Evolutionary conservation across 2,329 filamentous ascomycete species (phyloP).

Genomic region (Chrysosporium keratinophilum): DNA sequence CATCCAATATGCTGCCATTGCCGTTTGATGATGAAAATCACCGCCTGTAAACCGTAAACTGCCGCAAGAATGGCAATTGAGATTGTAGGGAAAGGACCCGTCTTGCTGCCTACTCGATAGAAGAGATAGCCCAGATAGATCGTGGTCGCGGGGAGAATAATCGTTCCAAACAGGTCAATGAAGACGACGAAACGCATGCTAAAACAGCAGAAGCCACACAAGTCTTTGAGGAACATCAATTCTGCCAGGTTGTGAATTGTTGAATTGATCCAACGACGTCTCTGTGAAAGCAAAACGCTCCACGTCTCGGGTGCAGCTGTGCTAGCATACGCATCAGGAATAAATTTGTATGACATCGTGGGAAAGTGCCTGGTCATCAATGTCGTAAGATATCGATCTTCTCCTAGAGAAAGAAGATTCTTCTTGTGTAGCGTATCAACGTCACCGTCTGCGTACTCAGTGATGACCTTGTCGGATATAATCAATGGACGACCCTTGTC

Average conservation of each 20-base stretch:
- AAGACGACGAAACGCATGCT: conserved; percentile 96
- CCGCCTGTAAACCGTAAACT: conserved; percentile 87
- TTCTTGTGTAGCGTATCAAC: conserved; percentile 93
- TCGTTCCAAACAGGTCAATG: conserved; percentile 82
- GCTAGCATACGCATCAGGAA: conserved; percentile 82
- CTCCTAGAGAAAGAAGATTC: conserved; percentile 84
- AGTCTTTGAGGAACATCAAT: conserved; percentile 77
- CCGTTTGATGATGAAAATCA: conserved; percentile 93
- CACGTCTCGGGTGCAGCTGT: conserved; percentile 91
- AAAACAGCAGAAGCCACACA: conserved; percentile 98
- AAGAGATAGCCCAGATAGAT: conserved; percentile 81
- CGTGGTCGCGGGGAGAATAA: conserved; percentile 82
- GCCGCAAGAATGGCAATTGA: conserved; percentile 81
- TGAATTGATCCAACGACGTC: conserved; percentile 98
- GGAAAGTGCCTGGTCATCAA: conserved; percentile 98
- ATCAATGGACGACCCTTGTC: conserved; percentile 92
- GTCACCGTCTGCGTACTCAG: conserved; percentile 77
- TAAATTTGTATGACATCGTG: conserved; percentile 89
- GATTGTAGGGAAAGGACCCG: conserved; percentile 70
- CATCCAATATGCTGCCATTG: conserved; percentile 98
- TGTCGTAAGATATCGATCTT: conserved; percentile 94
- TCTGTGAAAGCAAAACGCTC: conserved; percentile 89
- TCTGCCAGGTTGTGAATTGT: conserved; percentile 95
- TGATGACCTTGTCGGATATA: conserved; percentile 77
- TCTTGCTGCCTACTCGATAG: conserved; percentile 59